Percentiles rank a stretch among this genome's conserved stretches.
These are phyloP conservation scores for Jaapia argillacea DNA, from an alignment of 768 basidiomycete species.

Conservation along the genomic window DNA sequence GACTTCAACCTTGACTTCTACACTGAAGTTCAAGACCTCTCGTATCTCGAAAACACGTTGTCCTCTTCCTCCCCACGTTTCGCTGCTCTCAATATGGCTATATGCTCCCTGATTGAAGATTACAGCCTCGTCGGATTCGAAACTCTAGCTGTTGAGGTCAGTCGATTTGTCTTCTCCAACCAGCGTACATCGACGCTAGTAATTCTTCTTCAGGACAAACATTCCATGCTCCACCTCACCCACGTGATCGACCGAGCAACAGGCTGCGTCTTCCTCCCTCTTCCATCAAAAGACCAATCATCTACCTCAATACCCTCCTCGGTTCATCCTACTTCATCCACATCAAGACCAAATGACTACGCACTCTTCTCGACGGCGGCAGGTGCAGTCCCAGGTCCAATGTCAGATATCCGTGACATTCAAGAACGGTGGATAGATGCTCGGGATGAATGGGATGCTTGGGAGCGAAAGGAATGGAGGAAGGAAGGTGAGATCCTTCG, in stretches of 20 bases:
- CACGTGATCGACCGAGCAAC: constrained; percentile 83
- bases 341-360: constrained; percentile 52
- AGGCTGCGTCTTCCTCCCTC: constrained; percentile 84
- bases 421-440: constrained; percentile 95
- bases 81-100: constrained; percentile 74
- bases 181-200: constrained; percentile 2
- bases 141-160: constrained; percentile 90
- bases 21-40: constrained; percentile 94
- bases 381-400: constrained; percentile 38
- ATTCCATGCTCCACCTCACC: constrained; percentile 86
- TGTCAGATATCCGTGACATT: constrained; percentile 58
- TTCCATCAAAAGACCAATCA: too few species aligned
- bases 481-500: constrained; percentile 55
- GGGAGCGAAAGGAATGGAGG: constrained; percentile 69
- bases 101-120: constrained; percentile 91
- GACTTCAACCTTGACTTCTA: constrained; percentile 98
- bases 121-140: constrained; percentile 91
- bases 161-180: constrained; percentile 10
- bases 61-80: constrained; percentile 58
- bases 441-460: constrained; percentile 72
- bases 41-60: constrained; percentile 74
- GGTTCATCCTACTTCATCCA: constrained; percentile 18
- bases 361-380: constrained; percentile 59
- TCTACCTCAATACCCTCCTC: constrained; percentile 20
- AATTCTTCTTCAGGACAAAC: constrained; percentile 85